A percentile compares a stretch with the other conserved stretches of the same genome.
phyloP scores from a whole-genome alignment of 2,329 filamentous ascomycete genomes.

The Ceratocystis destructans region DNA sequence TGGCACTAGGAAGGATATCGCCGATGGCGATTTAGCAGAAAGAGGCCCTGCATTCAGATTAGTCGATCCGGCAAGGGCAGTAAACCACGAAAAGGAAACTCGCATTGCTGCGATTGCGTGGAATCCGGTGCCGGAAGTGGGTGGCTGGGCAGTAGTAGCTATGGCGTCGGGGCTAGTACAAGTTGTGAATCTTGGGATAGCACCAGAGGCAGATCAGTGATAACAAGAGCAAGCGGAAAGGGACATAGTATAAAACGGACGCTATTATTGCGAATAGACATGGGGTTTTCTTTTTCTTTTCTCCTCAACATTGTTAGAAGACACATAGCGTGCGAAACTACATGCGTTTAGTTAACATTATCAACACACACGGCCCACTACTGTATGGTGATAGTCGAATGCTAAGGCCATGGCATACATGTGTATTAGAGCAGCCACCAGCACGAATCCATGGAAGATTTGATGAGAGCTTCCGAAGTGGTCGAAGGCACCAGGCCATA shows the following conservation, averaged over 20 bases:
- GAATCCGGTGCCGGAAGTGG: conserved; percentile 54
- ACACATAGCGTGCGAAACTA: no score
- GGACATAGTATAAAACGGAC: background rate
- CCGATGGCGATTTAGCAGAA: conserved; percentile 20
- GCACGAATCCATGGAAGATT: conserved; percentile 83
- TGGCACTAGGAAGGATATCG: conserved; percentile 24
- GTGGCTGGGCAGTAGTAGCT: conserved; percentile 53
- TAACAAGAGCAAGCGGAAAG: conserved; percentile 22
- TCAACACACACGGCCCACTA: conserved; percentile 39
- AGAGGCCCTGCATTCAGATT: conserved; percentile 23
- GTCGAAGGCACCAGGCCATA: conserved; percentile 66
- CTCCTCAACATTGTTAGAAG: background rate
- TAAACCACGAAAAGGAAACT: conserved; percentile 49
- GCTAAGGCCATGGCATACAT: conserved; percentile 68
- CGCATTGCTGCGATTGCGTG: conserved; percentile 49
- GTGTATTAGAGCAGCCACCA: conserved; percentile 70
- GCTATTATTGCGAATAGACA: conserved; percentile 9
- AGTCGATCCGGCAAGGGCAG: conserved; percentile 29
- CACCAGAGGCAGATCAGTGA: background rate
- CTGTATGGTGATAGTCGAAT: conserved; percentile 70
- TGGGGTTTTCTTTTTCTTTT: background rate
- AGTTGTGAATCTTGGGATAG: conserved; percentile 49
- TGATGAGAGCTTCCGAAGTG: conserved; percentile 91
- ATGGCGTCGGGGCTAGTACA: conserved; percentile 54
- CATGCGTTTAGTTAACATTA: background rate